Base-by-base conservation (phyloP, 1,139 yeast genomes). In the Zygoascus sp. region DNA sequence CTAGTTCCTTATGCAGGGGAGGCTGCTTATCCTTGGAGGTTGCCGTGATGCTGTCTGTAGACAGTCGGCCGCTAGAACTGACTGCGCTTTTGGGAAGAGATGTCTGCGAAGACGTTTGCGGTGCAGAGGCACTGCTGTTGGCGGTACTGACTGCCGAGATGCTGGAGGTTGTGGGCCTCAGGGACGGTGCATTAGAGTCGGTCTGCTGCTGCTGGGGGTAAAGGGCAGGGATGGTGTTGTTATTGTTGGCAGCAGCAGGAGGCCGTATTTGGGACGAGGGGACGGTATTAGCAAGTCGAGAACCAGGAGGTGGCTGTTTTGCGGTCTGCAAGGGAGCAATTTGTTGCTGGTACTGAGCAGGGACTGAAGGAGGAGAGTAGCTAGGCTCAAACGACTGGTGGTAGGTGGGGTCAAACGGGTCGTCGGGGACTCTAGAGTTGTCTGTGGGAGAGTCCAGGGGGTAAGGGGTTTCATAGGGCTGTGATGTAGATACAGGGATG, bases 1-100 rank as follows among this genome's bases (percentile, higher is more conserved):
- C 61, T 7, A 54, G 40, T 17, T 48, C 51, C n/a, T 48, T 45
- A 11, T 30, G 44, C 13, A 35, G 27, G 6, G 22, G n/a, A 5
- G 39, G 39, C 3, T n/a, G 39, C 16, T 35, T 35, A 7, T 35
- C 39, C n/a, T 35, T 35, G 15, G 4, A 11, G 8, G 16, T 15
- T 2, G 25, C 19, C 36, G 23, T 32, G 28, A n/a, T 34, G 32
- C 32, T 40, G 20, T 43, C 41, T 8, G 45, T 35, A 8, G 39
- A 35, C 8, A 17, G 19, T 9, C 32, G 44, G 5, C 32, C 39
- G n/a, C 16, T 34, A 3, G 34, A 15, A 13, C 32, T 38, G 9
- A 21, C 16, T 7, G 20, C 10, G 19, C 42, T 38, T 38, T 27
- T 38, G 4, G 27, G 44, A 21, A 22, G 38, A 19, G 16, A 21